Conservation (phyloP, 352 stramenopile genomes). For the Phytophthora macrochlamydospora region DNA sequence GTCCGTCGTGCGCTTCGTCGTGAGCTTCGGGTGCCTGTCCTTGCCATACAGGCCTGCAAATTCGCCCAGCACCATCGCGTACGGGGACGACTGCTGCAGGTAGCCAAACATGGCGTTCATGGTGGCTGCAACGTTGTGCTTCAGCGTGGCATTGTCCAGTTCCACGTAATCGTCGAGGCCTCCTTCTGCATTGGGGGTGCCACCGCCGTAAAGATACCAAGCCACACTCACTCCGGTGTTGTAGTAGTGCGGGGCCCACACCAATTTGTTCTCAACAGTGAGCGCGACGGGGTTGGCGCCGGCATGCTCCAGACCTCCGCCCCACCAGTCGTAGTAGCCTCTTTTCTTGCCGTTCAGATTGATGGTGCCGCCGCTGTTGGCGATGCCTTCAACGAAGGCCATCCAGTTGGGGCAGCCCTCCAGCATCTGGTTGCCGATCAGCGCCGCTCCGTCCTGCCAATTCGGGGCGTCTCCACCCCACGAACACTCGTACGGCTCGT, state of each 20-base stretch:
- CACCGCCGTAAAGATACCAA: slow-evolving; percentile 62
- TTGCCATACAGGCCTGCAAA: slow-evolving; percentile 57
- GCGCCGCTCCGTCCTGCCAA: slow-evolving; percentile 54
- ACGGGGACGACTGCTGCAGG: slow-evolving; percentile 34
- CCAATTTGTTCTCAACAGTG: slow-evolving; percentile 53
- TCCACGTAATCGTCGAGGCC: slow-evolving; percentile 32
- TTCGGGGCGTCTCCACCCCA: slow-evolving; percentile 50
- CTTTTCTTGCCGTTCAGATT: slow-evolving; percentile 24
- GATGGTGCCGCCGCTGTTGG: slow-evolving; percentile 42
- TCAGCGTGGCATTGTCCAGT: slow-evolving; percentile 45
- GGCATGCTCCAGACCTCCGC: slow-evolving; percentile 55
- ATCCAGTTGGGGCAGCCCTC: slow-evolving; percentile 65
- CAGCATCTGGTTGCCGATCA: slow-evolving; percentile 70
- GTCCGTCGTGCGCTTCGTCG: slow-evolving; percentile 56
- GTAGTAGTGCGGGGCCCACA: slow-evolving; percentile 79
- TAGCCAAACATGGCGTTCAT: slow-evolving; percentile 59
- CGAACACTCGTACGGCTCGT: slow-evolving; percentile 38
- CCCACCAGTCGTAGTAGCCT: slow-evolving; percentile 73
- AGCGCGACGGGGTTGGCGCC: slow-evolving; percentile 43
- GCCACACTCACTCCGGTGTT: slow-evolving; percentile 63
- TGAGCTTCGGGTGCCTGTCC: slow-evolving; percentile 40
- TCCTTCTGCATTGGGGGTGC: slow-evolving; percentile 11
- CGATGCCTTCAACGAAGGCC: slow-evolving; percentile 70
- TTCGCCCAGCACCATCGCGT: slow-evolving; percentile 52
- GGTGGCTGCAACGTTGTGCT: slow-evolving; percentile 44